Evolutionary conservation across 1,284 basidiomycete genomes (phyloP), one percentile per base, ranked within the genome.

Genomic region (Pterula multifida): DNA sequence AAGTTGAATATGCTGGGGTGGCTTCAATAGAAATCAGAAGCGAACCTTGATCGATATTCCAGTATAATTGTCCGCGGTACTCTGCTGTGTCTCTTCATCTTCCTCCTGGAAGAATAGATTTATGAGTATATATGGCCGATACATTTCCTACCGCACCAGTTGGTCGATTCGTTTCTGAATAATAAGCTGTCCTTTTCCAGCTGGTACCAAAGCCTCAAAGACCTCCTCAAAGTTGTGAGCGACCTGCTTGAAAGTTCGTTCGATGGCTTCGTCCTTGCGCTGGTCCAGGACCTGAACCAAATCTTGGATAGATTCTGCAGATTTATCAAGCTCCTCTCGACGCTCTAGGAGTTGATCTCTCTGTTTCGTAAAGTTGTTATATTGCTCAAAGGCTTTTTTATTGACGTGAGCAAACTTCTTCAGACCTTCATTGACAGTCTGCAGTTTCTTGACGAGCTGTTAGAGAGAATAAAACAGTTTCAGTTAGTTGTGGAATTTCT

Each of bases 351-450:
- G 78, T 57, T 94, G 87, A 62, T 98, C 94, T 1, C 94, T 83
- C 66, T 98, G 94, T 63, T 95, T 96, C 9, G 94, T 97, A 65
- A 98, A 98, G 63, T 90, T 94, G 65, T 80, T 90, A 72, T 96
- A 98, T 65, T 98, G 93, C 65, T 99, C 96, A 61, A 97, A 95
- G 1, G 95, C 96, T 66, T 98, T 98, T 73, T 98, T 98, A 75
- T 99, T 99, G 56, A 98, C 95, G 62, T 98, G 94, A 0, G 91
- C 86, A 60, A 93, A 98, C 65, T 94, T 94, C 65, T 95, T 97
- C 55, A 99, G 72, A 25, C 81, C 79, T 59, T 97, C 93, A 60
- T 97, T 94, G 55, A 93, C 84, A 22, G 77, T 76, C 60, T 96
- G 93, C 32, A 98, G 75, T 56, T 85, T 87, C 69, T 90, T 94